phyloP scores from a whole-genome alignment of 805 yeast genomes.

The Schizosaccharomyces japonicus region DNA sequence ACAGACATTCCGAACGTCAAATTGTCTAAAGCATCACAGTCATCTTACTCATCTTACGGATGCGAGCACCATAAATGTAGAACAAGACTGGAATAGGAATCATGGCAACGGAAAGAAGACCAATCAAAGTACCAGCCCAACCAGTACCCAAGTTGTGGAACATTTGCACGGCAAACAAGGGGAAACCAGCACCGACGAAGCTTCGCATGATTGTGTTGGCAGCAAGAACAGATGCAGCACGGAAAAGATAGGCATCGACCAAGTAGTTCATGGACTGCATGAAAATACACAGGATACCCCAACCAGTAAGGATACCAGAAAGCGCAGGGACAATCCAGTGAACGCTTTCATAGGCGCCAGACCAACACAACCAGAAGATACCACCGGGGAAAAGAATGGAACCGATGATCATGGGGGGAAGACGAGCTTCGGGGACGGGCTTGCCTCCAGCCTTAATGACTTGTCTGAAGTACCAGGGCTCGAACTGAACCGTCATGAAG shows the following conservation, averaged over 20 bases:
- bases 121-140: slow-evolving; percentile 59
- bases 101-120: slow-evolving; percentile 32
- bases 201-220: slow-evolving; percentile 52
- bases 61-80: slow-evolving; percentile 29
- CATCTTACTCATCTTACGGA: slow-evolving; percentile 8
- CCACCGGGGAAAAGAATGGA: slow-evolving; percentile 53
- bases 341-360: slow-evolving; percentile 37
- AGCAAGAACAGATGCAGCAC: slow-evolving; percentile 61
- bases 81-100: slow-evolving; percentile 49
- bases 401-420: slow-evolving; percentile 54
- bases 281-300: slow-evolving; percentile 39
- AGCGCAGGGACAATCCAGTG: slow-evolving; percentile 57
- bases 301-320: slow-evolving; percentile 34
- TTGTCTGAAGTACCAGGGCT: slow-evolving; percentile 24
- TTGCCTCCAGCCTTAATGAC: slow-evolving; percentile 28
- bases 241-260: slow-evolving; percentile 37
- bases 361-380: slow-evolving; percentile 69
- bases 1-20: no score
- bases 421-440: slow-evolving; percentile 57
- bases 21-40: not conserved
- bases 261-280: slow-evolving; percentile 38
- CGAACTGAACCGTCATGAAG: slow-evolving; percentile 27
- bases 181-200: slow-evolving; percentile 44
- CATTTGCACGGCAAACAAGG: slow-evolving; percentile 50
- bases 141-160: slow-evolving; percentile 41